phyloP scores from a whole-genome alignment of 106 monocot genomes.

The Dioscorea zingiberensis region DNA sequence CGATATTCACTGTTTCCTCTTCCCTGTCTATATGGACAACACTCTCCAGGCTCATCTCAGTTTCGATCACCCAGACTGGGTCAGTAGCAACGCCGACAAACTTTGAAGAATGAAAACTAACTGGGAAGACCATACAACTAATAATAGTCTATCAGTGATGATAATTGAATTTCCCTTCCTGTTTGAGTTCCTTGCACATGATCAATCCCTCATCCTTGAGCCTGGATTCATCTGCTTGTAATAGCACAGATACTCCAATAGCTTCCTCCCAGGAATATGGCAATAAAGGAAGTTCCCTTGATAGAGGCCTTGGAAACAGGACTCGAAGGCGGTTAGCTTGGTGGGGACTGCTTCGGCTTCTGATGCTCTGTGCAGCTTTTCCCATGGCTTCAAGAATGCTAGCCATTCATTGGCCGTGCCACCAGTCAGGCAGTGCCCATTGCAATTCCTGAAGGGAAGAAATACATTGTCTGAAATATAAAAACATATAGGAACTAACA shows the following conservation, averaged over 20 bases:
- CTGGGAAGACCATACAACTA: conserved; percentile 38
- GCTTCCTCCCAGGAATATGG: conserved; percentile 99
- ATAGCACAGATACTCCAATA: conserved; percentile 58
- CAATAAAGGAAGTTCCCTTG: conserved; percentile 63
- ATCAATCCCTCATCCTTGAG: conserved; percentile 63
- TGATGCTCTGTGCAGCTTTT: conserved; percentile 92
- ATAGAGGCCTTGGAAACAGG: conserved; percentile 70
- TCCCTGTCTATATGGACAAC: conserved; percentile 67
- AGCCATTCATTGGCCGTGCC: conserved; percentile 79
- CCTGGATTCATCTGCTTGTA: conserved; percentile 46
- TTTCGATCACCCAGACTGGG: conserved; percentile 71
- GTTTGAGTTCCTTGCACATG: conserved; percentile 54
- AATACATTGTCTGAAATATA: neutral
- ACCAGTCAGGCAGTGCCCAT: conserved; percentile 86
- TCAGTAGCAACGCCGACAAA: conserved; percentile 64
- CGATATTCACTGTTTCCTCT: conserved; percentile 49
- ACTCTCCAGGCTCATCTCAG: conserved; percentile 66
- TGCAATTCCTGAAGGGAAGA: conserved; percentile 58
- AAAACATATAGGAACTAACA: neutral
- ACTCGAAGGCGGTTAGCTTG: conserved; percentile 42
- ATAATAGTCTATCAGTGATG: conserved; percentile 41
- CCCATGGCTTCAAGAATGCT: conserved; percentile 93
- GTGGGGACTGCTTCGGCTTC: conserved; percentile 72
- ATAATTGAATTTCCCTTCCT: conserved; percentile 59
- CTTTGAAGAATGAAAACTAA: conserved; percentile 34